Percentiles rank a stretch among this genome's conserved stretches.
Evolutionary conservation across 1,284 basidiomycete genomes (phyloP).

Genomic region (Rhodotorula sp.): DNA sequence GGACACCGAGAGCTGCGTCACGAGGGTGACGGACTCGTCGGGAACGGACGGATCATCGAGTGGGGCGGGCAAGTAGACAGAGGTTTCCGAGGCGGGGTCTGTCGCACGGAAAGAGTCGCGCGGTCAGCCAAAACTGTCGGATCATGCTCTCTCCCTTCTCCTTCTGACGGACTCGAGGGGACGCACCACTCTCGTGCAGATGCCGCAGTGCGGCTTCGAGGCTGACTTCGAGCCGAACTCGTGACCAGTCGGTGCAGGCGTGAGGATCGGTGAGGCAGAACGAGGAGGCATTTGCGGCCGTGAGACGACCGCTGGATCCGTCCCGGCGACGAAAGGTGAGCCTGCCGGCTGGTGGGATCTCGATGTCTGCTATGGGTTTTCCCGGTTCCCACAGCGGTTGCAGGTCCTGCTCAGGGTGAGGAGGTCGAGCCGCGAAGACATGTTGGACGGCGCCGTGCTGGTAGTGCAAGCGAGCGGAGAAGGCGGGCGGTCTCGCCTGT

Average conservation of each 20-base stretch:
- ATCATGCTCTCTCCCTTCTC: no score
- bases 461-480: slow-evolving; percentile 14
- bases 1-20: slow-evolving; percentile 30
- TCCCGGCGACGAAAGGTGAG: background rate
- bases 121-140: no score
- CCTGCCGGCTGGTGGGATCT: slow-evolving; percentile 14
- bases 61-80: background rate
- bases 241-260: no score
- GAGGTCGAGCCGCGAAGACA: background rate
- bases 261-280: background rate
- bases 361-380: background rate
- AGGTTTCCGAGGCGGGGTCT: background rate
- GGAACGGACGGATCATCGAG: background rate
- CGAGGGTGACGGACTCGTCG: slow-evolving; percentile 21
- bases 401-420: no score
- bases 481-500: background rate
- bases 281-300: background rate
- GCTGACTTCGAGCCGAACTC: slow-evolving; percentile 6
- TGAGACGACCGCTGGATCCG: background rate
- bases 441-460: slow-evolving; percentile 11
- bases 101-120: background rate
- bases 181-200: slow-evolving; percentile 13
- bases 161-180: no score
- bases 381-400: slow-evolving; percentile 9
- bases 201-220: slow-evolving; percentile 10